Base-by-base conservation (phyloP, 164 flowering plant genomes). In the Berberis thunbergii region DNA sequence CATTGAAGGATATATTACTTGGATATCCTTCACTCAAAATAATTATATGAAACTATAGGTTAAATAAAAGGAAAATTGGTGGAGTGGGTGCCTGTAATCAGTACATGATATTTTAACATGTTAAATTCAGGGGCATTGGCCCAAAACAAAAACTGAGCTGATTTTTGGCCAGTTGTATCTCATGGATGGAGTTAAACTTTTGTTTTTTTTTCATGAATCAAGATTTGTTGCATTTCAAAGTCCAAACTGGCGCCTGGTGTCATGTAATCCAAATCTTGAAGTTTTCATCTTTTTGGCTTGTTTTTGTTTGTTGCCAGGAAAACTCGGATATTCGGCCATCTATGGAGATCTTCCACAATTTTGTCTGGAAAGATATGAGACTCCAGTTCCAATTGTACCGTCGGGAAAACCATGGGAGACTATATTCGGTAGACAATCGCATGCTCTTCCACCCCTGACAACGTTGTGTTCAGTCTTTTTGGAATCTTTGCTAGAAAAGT, bases 351-450 rank as follows among this genome's bases (percentile, higher is more conserved):
- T 90, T 38, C 86, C 86, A 4, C 72, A 75, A 60, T 77, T 77
- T 62, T 62, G 69, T 39, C 12, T 50, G 38, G 71, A 74, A 72
- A 74, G 57, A 61, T 69, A 65, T 6, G 63, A 75, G 65, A 59
- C 54, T 3, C 42, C 64, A 46, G 61, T 64, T 50, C 78, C 81
- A n/a, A 70, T 70, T 45, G 70, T 61, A 39, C 84, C 87, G 54
- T 78, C 87, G 7, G 87, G 79, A 57, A 84, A 73, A 61, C 84
- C 88, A 13, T 93, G 94, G 97, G 93, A 90, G 72, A 85, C 83
- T 12, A 70, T 93, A 60, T 93, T 93, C 67, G 77, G 81, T 76
- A 96, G 92, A 39, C 78, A 96, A 52, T 85, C 97, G 5, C 94
- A 86, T 76, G 77, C 61, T 56, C 90, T 88, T 68, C 97, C 96